Evolutionary conservation across 768 basidiomycete genomes (phyloP).

Genomic region (Lenzites betulinus): DNA sequence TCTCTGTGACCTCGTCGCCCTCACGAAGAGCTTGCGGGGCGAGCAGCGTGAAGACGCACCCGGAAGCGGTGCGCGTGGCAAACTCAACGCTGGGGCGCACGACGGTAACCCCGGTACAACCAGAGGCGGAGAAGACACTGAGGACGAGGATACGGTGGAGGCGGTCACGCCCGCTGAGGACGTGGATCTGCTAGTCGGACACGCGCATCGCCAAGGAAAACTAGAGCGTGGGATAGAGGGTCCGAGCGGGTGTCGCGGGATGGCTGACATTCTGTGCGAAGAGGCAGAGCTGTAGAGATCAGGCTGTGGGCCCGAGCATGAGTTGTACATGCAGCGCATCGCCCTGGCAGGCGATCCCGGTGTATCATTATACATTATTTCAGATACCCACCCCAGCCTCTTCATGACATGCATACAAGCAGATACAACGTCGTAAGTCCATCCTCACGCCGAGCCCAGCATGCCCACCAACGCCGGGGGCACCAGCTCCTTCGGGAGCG

Average conservation of each 20-base stretch:
- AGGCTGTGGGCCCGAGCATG: background rate
- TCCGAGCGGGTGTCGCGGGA: background rate
- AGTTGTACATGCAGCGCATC: background rate
- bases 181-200: background rate
- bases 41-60: background rate
- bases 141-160: constrained; percentile 15
- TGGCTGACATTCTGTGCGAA: too few relatives aligned
- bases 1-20: constrained; percentile 15
- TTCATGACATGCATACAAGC: background rate
- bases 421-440: background rate
- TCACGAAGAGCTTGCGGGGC: constrained; percentile 17
- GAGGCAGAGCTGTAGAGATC: too few relatives aligned
- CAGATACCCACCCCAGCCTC: background rate
- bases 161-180: constrained; percentile 15
- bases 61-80: too few relatives aligned
- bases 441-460: background rate
- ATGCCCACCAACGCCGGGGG: constrained; percentile 9
- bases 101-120: background rate
- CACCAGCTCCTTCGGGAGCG: constrained; percentile 16
- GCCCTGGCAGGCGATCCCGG: background rate
- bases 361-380: background rate
- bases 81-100: too few relatives aligned
- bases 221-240: background rate
- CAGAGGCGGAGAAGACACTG: background rate
- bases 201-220: background rate